Evolutionary conservation across 495 filamentous ascomycete genomes (phyloP).

Genomic region (Penicillium chermesinum): DNA sequence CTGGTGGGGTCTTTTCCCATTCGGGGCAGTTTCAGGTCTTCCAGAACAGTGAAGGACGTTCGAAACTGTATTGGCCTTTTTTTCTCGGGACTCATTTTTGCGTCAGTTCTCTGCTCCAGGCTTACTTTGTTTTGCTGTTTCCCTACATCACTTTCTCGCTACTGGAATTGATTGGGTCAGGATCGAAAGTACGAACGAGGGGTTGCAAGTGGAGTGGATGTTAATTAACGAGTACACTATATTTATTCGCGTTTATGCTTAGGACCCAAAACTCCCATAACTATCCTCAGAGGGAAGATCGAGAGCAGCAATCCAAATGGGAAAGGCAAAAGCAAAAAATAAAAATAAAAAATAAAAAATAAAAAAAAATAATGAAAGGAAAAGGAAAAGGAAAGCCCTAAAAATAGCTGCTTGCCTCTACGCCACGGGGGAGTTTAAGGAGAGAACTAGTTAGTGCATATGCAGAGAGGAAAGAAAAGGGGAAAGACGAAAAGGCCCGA

Average conservation of each 20-base stretch:
- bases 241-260: background rate
- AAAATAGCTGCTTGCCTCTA: too few species aligned
- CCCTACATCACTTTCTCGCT: background rate
- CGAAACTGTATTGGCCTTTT: background rate
- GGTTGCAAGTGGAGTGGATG: conserved; percentile 5
- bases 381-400: too few species aligned
- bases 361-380: too few species aligned
- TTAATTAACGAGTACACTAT: background rate
- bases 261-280: background rate
- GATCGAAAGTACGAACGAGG: conserved; percentile 24
- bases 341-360: background rate
- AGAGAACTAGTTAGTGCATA: background rate
- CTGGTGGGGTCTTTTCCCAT: background rate
- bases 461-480: background rate
- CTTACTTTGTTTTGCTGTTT: background rate
- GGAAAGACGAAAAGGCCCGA: too few species aligned
- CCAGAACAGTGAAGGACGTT: conserved; percentile 14
- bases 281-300: background rate
- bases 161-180: background rate
- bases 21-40: conserved; percentile 17
- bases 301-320: background rate
- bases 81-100: background rate
- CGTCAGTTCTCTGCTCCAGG: background rate
- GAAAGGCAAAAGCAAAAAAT: background rate
- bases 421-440: background rate